Conservation (phyloP, 495 filamentous ascomycete species). For the Daldinia childiae region DNA sequence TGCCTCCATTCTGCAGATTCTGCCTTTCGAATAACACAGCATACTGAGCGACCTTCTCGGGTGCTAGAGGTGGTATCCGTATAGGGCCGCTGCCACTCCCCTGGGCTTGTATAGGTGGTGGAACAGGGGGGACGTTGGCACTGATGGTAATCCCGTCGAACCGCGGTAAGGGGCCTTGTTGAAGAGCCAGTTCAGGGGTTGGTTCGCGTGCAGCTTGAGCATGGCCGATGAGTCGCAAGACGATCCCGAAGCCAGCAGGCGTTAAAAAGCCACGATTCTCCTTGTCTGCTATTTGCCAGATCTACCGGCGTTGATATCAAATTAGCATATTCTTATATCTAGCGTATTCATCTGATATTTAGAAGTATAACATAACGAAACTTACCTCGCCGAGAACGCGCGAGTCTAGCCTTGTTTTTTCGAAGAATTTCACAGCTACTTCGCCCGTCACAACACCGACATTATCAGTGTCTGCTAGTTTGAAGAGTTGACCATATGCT, state of each 20-base stretch:
- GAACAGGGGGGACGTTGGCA: constrained; percentile 50
- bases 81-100: constrained; percentile 73
- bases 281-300: constrained; percentile 98
- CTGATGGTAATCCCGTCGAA: constrained; percentile 78
- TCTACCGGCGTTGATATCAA: constrained; percentile 61
- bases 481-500: constrained; percentile 89
- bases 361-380: constrained; percentile 12
- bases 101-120: constrained; percentile 71
- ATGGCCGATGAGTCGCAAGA: constrained; percentile 92
- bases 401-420: constrained; percentile 88
- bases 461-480: constrained; percentile 85
- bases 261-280: constrained; percentile 95
- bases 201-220: constrained; percentile 87
- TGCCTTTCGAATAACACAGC: constrained; percentile 87
- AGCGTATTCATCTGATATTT: not conserved
- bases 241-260: constrained; percentile 88
- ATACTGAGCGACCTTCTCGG: constrained; percentile 91
- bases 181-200: constrained; percentile 72
- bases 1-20: constrained; percentile 71
- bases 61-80: constrained; percentile 87
- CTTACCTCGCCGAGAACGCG: constrained; percentile 87
- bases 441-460: constrained; percentile 96
- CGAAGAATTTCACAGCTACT: constrained; percentile 96
- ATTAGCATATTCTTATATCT: constrained; percentile 22
- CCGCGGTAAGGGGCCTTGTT: constrained; percentile 86